Evolutionary conservation across 257 asterid species (phyloP).

Genomic region (Solanum piurae): DNA sequence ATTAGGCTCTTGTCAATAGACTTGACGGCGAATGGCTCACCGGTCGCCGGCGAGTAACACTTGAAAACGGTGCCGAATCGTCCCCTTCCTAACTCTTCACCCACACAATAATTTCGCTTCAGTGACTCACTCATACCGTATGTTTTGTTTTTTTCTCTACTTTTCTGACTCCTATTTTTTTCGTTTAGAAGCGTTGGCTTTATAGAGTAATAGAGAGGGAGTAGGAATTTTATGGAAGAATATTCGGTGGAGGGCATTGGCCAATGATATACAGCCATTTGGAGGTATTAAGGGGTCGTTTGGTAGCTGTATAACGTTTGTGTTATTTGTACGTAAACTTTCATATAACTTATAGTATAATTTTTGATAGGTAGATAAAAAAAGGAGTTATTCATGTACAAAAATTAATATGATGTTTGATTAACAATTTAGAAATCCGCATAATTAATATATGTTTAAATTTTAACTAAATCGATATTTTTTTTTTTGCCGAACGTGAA

Average conservation of each 20-base stretch:
- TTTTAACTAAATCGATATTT: no score
- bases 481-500: no score
- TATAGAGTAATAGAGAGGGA: not conserved
- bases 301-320: not conserved
- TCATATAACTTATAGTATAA: no score
- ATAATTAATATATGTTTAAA: not conserved
- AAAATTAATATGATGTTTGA: no score
- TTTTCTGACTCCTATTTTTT: not conserved
- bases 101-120: conserved; percentile 37
- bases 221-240: not conserved
- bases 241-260: not conserved
- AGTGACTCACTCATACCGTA: conserved; percentile 43
- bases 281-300: not conserved
- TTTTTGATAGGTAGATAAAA: no score
- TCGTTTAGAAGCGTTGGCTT: not conserved
- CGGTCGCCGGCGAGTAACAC: conserved; percentile 40
- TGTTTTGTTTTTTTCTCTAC: not conserved
- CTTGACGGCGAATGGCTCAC: conserved; percentile 50
- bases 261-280: not conserved
- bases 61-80: conserved; percentile 58
- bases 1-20: conserved; percentile 51
- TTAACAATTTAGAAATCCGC: no score
- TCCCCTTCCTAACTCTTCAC: conserved; percentile 67
- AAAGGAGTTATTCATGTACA: no score
- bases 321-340: no score